Conservation (phyloP, 176 grass and related monocot species). For the Cymbopogon citratus region DNA sequence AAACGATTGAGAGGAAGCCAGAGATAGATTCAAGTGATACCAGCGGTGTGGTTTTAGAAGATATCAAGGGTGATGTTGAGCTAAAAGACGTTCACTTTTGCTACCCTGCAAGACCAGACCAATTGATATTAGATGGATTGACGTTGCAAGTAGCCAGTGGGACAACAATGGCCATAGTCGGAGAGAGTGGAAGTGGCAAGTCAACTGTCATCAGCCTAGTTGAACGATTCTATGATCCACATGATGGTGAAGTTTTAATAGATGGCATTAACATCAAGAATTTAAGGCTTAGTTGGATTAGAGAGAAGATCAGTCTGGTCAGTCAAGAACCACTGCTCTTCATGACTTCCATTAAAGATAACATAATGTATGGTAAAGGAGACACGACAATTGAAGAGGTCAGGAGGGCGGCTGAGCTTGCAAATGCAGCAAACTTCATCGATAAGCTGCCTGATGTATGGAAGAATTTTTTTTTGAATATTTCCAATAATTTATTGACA, state of each 20-base stretch:
- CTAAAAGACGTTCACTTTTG: slow-evolving; percentile 63
- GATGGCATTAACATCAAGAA: slow-evolving; percentile 58
- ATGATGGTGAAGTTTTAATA: slow-evolving; percentile 52
- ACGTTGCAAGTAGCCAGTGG: slow-evolving; percentile 54
- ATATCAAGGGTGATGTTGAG: slow-evolving; percentile 60
- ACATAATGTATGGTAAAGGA: slow-evolving; percentile 52
- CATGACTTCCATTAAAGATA: slow-evolving; percentile 55
- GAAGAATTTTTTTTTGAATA: not conserved
- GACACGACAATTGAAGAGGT: slow-evolving; percentile 46
- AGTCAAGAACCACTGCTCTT: slow-evolving; percentile 64
- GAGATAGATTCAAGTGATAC: slow-evolving; percentile 66
- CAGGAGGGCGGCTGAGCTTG: slow-evolving; percentile 49
- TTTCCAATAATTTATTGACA: not conserved
- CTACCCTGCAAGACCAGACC: slow-evolving; percentile 67
- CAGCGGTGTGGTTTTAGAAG: slow-evolving; percentile 39
- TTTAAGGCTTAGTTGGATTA: slow-evolving; percentile 46
- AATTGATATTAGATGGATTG: slow-evolving; percentile 64
- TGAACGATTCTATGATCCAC: slow-evolving; percentile 57
- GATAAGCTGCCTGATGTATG: slow-evolving; percentile 54
- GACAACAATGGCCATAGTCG: slow-evolving; percentile 78
- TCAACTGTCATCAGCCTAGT: slow-evolving; percentile 68
- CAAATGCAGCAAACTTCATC: slow-evolving; percentile 63
- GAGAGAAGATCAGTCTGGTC: slow-evolving; percentile 53
- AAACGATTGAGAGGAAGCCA: slow-evolving; percentile 65
- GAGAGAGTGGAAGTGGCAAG: slow-evolving; percentile 93